A percentile compares a stretch with the other conserved stretches of the same genome.
These are phyloP conservation scores for Odontarrhena argentea DNA, from an alignment of 345 rosid genomes.

Conservation along the genomic window DNA sequence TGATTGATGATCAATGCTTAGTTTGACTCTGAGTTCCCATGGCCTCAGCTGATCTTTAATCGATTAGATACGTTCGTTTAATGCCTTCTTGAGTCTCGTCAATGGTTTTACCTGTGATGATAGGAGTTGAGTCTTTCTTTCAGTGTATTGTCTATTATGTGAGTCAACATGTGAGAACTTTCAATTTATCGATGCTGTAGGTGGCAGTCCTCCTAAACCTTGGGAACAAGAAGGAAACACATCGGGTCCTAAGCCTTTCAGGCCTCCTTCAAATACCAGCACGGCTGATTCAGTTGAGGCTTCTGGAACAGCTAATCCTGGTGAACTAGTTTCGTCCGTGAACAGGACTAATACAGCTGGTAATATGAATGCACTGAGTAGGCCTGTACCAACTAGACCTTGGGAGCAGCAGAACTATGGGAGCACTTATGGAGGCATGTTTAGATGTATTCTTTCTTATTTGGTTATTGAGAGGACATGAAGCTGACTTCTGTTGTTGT, in stretches of 20 bases:
- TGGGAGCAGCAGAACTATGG: constrained; percentile 88
- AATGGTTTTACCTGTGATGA: background rate
- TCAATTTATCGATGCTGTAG: constrained; percentile 38
- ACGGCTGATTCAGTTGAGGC: constrained; percentile 93
- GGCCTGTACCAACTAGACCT: constrained; percentile 86
- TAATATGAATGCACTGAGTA: constrained; percentile 53
- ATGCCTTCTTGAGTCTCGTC: background rate
- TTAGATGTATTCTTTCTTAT: constrained; percentile 6
- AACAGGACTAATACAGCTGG: constrained; percentile 47
- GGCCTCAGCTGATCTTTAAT: background rate
- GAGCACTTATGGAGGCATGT: constrained; percentile 52
- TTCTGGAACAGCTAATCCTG: constrained; percentile 90
- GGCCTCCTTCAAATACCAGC: constrained; percentile 83
- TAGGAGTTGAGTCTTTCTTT: constrained; percentile 1
- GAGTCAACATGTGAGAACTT: background rate
- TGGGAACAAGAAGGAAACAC: constrained; percentile 83
- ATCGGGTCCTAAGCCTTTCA: constrained; percentile 83
- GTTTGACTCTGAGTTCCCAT: background rate
- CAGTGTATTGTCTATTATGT: background rate
- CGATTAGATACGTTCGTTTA: too few relatives aligned
- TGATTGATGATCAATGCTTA: constrained; percentile 7
- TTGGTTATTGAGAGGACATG: background rate
- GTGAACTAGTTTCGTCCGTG: constrained; percentile 64
- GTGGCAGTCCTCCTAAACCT: constrained; percentile 83
- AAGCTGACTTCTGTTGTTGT: constrained; percentile 29